Evolutionary conservation across 352 stramenopile genomes (phyloP), one percentile per base, ranked within the genome.

Genomic region (Globisporangium paroecandrum): DNA sequence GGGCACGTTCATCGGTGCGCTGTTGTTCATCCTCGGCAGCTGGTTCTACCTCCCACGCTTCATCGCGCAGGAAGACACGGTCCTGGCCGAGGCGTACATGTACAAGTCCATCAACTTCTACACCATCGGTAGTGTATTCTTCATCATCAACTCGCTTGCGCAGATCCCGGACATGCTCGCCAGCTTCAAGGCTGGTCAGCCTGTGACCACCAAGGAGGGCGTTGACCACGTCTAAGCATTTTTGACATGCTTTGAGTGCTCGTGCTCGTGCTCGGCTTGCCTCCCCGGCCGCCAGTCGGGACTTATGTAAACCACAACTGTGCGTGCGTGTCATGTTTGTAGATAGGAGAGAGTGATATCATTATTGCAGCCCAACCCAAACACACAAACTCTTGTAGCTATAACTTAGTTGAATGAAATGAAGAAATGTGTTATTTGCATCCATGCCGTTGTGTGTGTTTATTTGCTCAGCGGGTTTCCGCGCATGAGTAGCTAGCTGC

Each of bases 11-110:
- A 59, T 83, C 55, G 87, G 87, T 29, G 83, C 83, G 9, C 53
- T 91, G 38, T 72, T 87, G 25, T 94, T 94, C 76, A 91, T 90
- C 64, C 68, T 92, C 47, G 87, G 87, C 43, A 90, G 80, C 69
- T 93, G 77, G 72, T 94, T 81, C 79, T 94, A 93, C 78, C 82
- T 94, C 6, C 87, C 87, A 61, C 70, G 73, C 56, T 94, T 87
- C 66, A 90, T 93, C 47, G 81, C 81, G 22, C 72, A 71, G 46
- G 76, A 90, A 27, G 83, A 90, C 65, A 64, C 77, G 3, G 69
- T 69, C 15, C 38, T 70, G 25, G 74, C 80, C 25, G 83, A 76
- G 41, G 65, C 83, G 71, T 89, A 90, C 76, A 89, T 89, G 79
- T 87, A 91, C 79, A 78, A 80, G 65, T 77, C 81, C 49, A 90